A percentile compares a stretch with the other conserved stretches of the same genome.
phyloP scores from a whole-genome alignment of 148 eudicot genomes.

The Suaeda aralocaspica region DNA sequence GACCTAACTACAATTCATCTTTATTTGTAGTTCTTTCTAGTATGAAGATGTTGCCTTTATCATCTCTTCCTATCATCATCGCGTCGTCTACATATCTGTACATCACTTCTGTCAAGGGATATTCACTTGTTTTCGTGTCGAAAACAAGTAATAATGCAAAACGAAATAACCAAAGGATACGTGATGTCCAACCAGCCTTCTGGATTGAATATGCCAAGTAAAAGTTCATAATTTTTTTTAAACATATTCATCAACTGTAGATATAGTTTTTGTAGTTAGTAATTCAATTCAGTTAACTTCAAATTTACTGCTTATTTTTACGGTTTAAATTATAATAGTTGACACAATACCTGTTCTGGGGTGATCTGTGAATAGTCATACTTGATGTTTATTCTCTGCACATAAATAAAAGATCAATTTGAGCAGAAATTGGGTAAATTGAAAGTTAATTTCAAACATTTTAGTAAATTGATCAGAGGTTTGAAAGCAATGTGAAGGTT shows the following conservation, averaged over 20 bases:
- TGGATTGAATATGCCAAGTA: slow-evolving; percentile 79
- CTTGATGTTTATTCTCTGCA: slow-evolving; percentile 62
- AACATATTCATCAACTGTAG: slow-evolving; percentile 72
- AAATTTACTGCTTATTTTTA: neutral
- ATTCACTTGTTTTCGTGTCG: neutral
- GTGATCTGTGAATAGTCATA: slow-evolving; percentile 48
- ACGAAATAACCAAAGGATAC: slow-evolving; percentile 47
- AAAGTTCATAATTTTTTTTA: slow-evolving; percentile 65
- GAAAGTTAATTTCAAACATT: neutral
- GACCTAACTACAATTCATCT: neutral
- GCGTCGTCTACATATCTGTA: slow-evolving; percentile 71
- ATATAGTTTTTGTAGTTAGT: neutral
- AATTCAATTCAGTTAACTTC: neutral
- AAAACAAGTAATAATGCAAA: neutral
- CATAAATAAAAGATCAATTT: neutral
- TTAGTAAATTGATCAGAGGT: neutral
- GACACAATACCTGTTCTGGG: slow-evolving; percentile 64
- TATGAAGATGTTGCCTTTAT: slow-evolving; percentile 73
- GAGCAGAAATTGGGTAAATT: neutral
- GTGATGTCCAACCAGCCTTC: slow-evolving; percentile 94
- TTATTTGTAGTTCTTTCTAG: slow-evolving; percentile 45
- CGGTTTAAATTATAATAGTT: neutral
- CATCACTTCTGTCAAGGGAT: slow-evolving; percentile 32
- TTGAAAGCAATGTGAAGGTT: neutral
- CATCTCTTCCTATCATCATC: slow-evolving; percentile 79